Base-by-base conservation (phyloP, 352 stramenopile species). In the Aphanomyces euteiches region DNA sequence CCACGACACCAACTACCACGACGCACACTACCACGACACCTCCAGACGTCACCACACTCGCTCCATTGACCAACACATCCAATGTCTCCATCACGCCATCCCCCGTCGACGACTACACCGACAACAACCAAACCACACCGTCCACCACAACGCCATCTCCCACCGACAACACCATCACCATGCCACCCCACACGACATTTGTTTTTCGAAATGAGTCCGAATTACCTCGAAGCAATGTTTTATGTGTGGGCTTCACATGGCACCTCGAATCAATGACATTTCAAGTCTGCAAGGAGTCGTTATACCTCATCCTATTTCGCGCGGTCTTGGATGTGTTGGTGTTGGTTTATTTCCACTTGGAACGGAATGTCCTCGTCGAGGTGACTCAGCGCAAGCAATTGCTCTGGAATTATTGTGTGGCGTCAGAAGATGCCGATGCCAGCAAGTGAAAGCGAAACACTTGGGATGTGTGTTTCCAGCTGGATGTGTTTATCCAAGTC, bases 381-480 rank as follows among this genome's bases (percentile, higher is more conserved):
- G 57, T 8, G 57, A 66, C 57, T 38, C 38, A 12, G 40, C 21
- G 13, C 15, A 7, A n/a, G 38, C 15, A 53, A 47, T 8, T 66
- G 57, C 39, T 39, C 57, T 4, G 37, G 37, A 5, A 17, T 5
- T 50, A 39, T n/a, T 66, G 57, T 12, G n/a, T 45, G 5, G 57
- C 57, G 5, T 41, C 39, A 3, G 57, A 66, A 66, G 57, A 66
- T 28, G 57, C 0, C n/a, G 15, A 45, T 66, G 57, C 37, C 37
- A 53, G 38, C 15, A 37, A 19, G 41, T 66, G 6, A 19, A 28
- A 10, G 38, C 37, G n/a, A 66, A 47, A 12, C 48, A 38, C n/a
- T 66, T 38, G 57, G 57, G 57, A 13, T 66, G 57, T 28, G 57
- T 66, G 13, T 66, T 66, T 48, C 57, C 57, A 37, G n/a, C n/a